These are phyloP conservation scores for Serendipita indica DNA, from an alignment of 768 basidiomycete genomes.

Conservation along the genomic window DNA sequence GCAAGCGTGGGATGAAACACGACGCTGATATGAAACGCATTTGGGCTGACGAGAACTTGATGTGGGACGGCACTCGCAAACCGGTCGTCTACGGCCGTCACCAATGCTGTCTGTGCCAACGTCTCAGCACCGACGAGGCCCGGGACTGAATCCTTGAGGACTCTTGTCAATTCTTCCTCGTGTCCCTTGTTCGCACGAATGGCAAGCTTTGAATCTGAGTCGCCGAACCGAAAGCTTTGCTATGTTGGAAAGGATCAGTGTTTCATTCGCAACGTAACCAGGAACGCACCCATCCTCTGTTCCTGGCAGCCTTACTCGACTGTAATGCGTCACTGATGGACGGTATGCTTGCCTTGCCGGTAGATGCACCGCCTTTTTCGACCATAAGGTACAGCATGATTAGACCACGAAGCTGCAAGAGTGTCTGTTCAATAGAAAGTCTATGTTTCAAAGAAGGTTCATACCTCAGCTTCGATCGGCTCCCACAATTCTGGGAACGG, in stretches of 20 bases:
- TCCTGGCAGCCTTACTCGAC: slow-evolving; percentile 63
- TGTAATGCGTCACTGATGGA: slow-evolving; percentile 90
- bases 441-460: slow-evolving; percentile 12
- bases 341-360: slow-evolving; percentile 74
- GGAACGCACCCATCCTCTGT: slow-evolving; percentile 54
- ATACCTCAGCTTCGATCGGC: slow-evolving; percentile 78
- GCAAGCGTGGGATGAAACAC: slow-evolving; percentile 88
- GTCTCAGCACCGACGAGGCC: slow-evolving; percentile 69
- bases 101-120: slow-evolving; percentile 33
- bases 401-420: slow-evolving; percentile 56
- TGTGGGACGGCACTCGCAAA: slow-evolving; percentile 63
- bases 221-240: slow-evolving; percentile 82
- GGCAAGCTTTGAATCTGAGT: slow-evolving; percentile 66
- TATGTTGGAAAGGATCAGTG: slow-evolving; percentile 20
- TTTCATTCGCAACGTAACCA: background rate
- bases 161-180: slow-evolving; percentile 72
- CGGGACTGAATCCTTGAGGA: slow-evolving; percentile 83
- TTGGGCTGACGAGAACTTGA: slow-evolving; percentile 69
- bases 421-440: slow-evolving; percentile 10
- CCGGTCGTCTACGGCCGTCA: slow-evolving; percentile 57
- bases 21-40: slow-evolving; percentile 87
- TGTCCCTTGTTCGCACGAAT: slow-evolving; percentile 53
- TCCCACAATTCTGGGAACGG: slow-evolving; percentile 79
- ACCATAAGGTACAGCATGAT: slow-evolving; percentile 86
- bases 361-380: slow-evolving; percentile 64